Conservation (phyloP, 208 protist species). For the Leishmania aethiopica region DNA sequence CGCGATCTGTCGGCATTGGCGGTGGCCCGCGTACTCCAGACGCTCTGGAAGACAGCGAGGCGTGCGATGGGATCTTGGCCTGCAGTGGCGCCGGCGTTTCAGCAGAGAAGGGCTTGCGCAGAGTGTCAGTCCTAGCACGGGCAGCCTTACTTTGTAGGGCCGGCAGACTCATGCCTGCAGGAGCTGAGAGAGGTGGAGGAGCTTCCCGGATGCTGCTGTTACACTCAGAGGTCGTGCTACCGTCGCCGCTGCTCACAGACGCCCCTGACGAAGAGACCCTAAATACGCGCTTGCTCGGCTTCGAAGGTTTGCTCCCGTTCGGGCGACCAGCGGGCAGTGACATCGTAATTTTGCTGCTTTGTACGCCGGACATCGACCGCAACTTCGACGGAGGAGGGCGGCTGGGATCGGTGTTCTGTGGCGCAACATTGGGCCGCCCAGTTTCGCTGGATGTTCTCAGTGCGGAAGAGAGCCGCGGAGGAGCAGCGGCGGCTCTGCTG, state of each 20-base stretch:
- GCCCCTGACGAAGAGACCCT: background rate
- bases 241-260: slow-evolving; percentile 9
- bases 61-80: background rate
- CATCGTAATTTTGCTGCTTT: no score
- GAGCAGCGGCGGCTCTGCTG: background rate
- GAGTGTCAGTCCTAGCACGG: background rate
- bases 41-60: background rate
- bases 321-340: background rate
- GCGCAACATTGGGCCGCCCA: background rate
- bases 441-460: background rate
- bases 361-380: background rate
- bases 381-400: background rate
- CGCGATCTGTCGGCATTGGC: background rate
- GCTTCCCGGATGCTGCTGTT: background rate
- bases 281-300: background rate
- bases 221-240: background rate
- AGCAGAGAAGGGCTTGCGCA: background rate
- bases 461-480: background rate
- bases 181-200: slow-evolving; percentile 6
- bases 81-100: slow-evolving; percentile 1
- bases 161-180: slow-evolving; percentile 3
- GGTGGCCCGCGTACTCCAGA: background rate
- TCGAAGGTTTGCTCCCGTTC: background rate
- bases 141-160: background rate
- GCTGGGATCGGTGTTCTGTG: background rate